These are phyloP conservation scores for Celoporthe dispersa DNA, from an alignment of 2,329 filamentous ascomycete species.

Conservation along the genomic window DNA sequence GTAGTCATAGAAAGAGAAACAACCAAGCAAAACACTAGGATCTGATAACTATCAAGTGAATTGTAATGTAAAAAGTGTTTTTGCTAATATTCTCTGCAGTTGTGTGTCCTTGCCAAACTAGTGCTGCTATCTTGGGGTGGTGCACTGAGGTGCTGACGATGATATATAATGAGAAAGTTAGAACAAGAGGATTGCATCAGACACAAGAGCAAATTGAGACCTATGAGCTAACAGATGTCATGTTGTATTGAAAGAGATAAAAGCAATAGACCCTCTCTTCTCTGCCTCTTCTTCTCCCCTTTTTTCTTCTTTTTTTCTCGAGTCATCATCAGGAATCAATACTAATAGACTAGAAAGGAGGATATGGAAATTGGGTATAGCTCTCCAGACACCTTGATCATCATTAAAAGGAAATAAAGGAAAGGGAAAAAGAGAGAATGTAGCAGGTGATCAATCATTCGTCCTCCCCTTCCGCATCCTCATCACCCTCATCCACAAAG, in stretches of 20 bases:
- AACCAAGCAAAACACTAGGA: no score
- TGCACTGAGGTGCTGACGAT: not conserved
- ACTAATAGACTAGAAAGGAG: not conserved
- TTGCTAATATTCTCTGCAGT: not conserved
- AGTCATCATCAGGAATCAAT: not conserved
- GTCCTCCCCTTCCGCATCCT: slow-evolving; percentile 31
- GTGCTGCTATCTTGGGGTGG: not conserved
- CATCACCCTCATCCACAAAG: slow-evolving; percentile 28
- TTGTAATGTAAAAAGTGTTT: not conserved
- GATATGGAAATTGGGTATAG: not conserved
- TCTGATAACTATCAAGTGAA: no score
- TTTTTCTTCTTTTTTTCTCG: no score
- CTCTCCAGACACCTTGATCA: not conserved
- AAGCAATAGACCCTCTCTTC: not conserved
- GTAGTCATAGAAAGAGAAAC: no score
- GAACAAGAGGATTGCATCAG: not conserved
- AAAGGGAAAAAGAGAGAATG: not conserved
- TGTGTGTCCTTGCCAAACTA: not conserved
- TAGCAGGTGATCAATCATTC: slow-evolving; percentile 15
- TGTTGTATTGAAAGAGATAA: not conserved
- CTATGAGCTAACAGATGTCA: no score
- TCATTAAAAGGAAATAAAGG: not conserved
- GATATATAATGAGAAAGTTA: not conserved
- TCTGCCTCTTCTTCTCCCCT: no score
- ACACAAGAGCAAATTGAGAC: no score